Conservation (phyloP, 805 yeast genomes). For the Lipomyces japonicus region DNA sequence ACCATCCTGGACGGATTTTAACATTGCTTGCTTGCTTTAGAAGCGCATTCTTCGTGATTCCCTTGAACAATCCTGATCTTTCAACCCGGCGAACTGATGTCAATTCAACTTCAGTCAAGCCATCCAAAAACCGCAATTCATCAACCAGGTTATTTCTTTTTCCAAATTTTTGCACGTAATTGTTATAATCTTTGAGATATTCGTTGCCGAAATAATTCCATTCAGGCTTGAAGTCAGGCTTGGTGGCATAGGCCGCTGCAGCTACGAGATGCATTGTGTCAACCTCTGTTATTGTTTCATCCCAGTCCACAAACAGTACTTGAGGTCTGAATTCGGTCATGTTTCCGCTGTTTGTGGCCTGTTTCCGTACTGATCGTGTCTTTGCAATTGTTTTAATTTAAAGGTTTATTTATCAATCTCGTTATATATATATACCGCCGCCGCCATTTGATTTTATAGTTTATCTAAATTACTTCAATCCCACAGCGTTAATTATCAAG, state of each 20-base stretch:
- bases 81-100: slow-evolving; percentile 27
- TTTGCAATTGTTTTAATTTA: too few relatives aligned
- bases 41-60: slow-evolving; percentile 12
- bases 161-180: background rate
- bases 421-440: too few relatives aligned
- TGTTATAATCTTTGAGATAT: slow-evolving; percentile 22
- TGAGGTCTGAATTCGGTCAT: background rate
- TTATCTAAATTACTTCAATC: too few relatives aligned
- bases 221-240: background rate
- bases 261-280: slow-evolving; percentile 28
- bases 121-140: slow-evolving; percentile 12
- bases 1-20: slow-evolving; percentile 11
- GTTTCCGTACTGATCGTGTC: too few relatives aligned
- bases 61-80: slow-evolving; percentile 18
- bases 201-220: slow-evolving; percentile 22
- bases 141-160: slow-evolving; percentile 1
- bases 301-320: slow-evolving; percentile 27
- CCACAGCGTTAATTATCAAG: too few relatives aligned
- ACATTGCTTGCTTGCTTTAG: slow-evolving; percentile 11
- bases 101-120: slow-evolving; percentile 15
- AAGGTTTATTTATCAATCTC: too few relatives aligned
- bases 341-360: background rate
- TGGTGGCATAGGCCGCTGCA: slow-evolving; percentile 21
- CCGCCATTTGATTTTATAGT: too few relatives aligned
- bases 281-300: slow-evolving; percentile 28